Evolutionary conservation across 352 stramenopile species (phyloP).

Genomic region (Pythium coloratum): DNA sequence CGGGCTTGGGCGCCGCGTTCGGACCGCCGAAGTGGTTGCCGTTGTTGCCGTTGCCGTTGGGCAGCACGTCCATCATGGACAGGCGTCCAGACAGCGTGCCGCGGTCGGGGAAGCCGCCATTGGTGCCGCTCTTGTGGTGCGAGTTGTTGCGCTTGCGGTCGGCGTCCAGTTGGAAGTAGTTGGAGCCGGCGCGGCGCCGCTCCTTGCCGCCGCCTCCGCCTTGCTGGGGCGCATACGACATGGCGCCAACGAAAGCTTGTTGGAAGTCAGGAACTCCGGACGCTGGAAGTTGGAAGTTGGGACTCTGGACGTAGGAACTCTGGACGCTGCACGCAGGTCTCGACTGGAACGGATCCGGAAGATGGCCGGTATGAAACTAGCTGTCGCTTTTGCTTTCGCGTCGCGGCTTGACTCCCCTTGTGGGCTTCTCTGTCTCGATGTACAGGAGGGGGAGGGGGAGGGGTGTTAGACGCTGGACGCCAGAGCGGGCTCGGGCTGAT

Average conservation of each 20-base stretch:
- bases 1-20: slow-evolving; percentile 12
- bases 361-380: background rate
- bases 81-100: slow-evolving; percentile 60
- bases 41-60: slow-evolving; percentile 31
- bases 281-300: background rate
- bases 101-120: slow-evolving; percentile 37
- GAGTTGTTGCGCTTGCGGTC: slow-evolving; percentile 75
- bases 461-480: too few relatives aligned
- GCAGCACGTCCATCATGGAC: slow-evolving; percentile 69
- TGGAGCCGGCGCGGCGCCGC: slow-evolving; percentile 72
- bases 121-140: slow-evolving; percentile 40
- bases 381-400: background rate
- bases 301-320: background rate
- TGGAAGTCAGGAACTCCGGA: background rate
- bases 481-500: too few relatives aligned
- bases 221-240: slow-evolving; percentile 1
- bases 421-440: background rate
- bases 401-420: background rate
- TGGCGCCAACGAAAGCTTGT: background rate
- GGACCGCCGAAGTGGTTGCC: background rate
- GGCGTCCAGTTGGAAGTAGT: slow-evolving; percentile 82
- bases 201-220: slow-evolving; percentile 30
- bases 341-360: slow-evolving; percentile 4
- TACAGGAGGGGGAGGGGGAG: too few relatives aligned
- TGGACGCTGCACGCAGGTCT: too few relatives aligned